Evolutionary conservation across 1,284 basidiomycete species (phyloP).

Genomic region (Cutaneotrichosporon mucoides): DNA sequence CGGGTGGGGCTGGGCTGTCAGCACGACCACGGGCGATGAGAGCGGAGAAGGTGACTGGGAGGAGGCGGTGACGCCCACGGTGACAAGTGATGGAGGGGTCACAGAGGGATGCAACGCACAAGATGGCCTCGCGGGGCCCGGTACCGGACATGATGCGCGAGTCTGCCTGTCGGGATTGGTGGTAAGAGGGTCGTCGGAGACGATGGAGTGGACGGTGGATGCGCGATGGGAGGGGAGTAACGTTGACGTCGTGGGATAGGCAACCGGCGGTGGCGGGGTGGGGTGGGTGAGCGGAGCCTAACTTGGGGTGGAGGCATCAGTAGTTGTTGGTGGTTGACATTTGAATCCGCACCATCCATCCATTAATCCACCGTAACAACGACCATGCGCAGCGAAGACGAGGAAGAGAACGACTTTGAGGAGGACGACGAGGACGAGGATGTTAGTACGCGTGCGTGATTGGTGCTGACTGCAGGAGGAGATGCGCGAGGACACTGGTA

Average conservation of each 20-base stretch:
- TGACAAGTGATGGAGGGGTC: too few relatives aligned
- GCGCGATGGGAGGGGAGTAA: background rate
- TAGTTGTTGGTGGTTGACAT: background rate
- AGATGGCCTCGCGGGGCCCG: constrained; percentile 83
- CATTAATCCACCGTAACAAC: background rate
- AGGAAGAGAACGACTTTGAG: constrained; percentile 33
- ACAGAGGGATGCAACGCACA: constrained; percentile 47
- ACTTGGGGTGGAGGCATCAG: background rate
- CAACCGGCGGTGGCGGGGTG: too few relatives aligned
- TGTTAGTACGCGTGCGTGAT: background rate
- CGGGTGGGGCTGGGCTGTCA: constrained; percentile 62
- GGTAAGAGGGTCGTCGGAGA: too few relatives aligned
- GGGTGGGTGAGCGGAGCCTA: too few relatives aligned
- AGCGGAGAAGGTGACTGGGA: background rate
- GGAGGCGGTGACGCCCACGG: too few relatives aligned
- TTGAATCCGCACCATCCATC: constrained; percentile 8
- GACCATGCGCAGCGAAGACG: constrained; percentile 36
- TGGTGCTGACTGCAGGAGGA: constrained; percentile 17
- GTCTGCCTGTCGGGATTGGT: background rate
- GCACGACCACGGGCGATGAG: background rate
- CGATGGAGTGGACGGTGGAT: background rate
- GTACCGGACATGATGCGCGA: constrained; percentile 69
- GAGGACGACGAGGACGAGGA: constrained; percentile 23
- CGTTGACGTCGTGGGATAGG: background rate
- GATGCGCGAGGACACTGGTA: constrained; percentile 25